These are phyloP conservation scores for Fusarium sp. DNA, from an alignment of 2,329 filamentous ascomycete genomes.

Conservation along the genomic window DNA sequence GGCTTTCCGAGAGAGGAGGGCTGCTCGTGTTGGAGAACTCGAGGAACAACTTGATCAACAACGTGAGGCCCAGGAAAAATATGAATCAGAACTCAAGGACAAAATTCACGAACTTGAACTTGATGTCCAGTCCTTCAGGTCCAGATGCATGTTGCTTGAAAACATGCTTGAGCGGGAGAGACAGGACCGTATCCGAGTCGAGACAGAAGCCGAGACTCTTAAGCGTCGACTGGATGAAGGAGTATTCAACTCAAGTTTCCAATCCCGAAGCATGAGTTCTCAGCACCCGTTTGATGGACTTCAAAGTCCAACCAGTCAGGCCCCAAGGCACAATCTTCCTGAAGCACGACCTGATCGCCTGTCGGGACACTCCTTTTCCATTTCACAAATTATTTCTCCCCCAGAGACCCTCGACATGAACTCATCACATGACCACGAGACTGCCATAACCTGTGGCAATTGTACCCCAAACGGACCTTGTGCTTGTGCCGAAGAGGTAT, in stretches of 20 bases:
- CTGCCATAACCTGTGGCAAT: slow-evolving; percentile 66
- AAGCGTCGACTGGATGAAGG: slow-evolving; percentile 51
- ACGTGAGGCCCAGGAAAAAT: slow-evolving; percentile 68
- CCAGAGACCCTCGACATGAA: slow-evolving; percentile 58
- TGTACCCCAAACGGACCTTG: slow-evolving; percentile 68
- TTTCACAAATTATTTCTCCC: slow-evolving; percentile 70
- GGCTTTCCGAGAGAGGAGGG: slow-evolving; percentile 88
- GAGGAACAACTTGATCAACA: slow-evolving; percentile 75
- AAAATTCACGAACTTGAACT: slow-evolving; percentile 71
- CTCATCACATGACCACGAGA: slow-evolving; percentile 48
- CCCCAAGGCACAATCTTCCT: slow-evolving; percentile 48
- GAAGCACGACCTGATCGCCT: slow-evolving; percentile 47
- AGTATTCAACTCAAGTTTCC: slow-evolving; percentile 46
- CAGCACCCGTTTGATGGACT: slow-evolving; percentile 49
- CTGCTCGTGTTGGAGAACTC: slow-evolving; percentile 83
- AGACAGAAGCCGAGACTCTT: slow-evolving; percentile 57
- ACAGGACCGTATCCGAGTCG: slow-evolving; percentile 60
- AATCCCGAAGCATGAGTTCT: slow-evolving; percentile 48
- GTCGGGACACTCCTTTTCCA: slow-evolving; percentile 63
- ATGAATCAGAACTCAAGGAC: slow-evolving; percentile 69
- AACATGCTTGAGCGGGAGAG: slow-evolving; percentile 72
- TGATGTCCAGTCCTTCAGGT: slow-evolving; percentile 75
- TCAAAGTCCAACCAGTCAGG: slow-evolving; percentile 47
- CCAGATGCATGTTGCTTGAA: slow-evolving; percentile 72
- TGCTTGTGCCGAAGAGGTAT: slow-evolving; percentile 70